Base-by-base conservation (phyloP, 2,329 filamentous ascomycete genomes). In the Verticillium tricorpus region DNA sequence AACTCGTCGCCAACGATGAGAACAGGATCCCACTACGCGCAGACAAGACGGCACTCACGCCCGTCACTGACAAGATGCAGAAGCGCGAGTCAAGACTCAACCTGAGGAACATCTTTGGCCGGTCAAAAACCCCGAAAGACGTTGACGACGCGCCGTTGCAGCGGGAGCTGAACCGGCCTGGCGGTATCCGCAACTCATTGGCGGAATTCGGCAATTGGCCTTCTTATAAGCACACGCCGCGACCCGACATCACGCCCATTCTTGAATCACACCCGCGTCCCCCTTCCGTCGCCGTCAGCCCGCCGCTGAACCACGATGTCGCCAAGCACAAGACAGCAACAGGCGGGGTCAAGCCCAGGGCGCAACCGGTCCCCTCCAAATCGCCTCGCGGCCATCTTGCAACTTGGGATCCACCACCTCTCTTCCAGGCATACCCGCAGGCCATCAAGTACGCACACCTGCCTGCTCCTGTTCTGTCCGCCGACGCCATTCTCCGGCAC, bases 401-500 rank as follows among this genome's bases (percentile, higher is more conserved):
- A 4, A 74, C 76, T 14, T 91, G 88, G 88, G 83, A 85, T 61
- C 84, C 88, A 17, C 91, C 92, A 7, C 91, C 92, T 2, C 78
- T 97, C 14, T 96, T 93, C 73, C 90, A 96, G 72, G 92, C 91
- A 14, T 96, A 93, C 71, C 89, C 91, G 0, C 93, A 96, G 74
- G 87, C 92, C 2, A 83, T 92, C 67, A 93, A 90, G 69, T 86
- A 95, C 72, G 87, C 86, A 12, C 86, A 84, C 17, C 79, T 96
- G 3, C 84, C 88, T 31, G 84, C 89, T 17, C 89, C 89, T 40
- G 85, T 83, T 2, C 76, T 89, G 12, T 85, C 89, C 1, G 84
- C 89, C 1, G 93, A 96, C 64, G 76, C 83, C 1, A 84, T 95
- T 56, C 72, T 92, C 58, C 85, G 89, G 63, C 76, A 85, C 57